Evolutionary conservation across 2,329 filamentous ascomycete species (phyloP).

Genomic region (Alternaria atra): DNA sequence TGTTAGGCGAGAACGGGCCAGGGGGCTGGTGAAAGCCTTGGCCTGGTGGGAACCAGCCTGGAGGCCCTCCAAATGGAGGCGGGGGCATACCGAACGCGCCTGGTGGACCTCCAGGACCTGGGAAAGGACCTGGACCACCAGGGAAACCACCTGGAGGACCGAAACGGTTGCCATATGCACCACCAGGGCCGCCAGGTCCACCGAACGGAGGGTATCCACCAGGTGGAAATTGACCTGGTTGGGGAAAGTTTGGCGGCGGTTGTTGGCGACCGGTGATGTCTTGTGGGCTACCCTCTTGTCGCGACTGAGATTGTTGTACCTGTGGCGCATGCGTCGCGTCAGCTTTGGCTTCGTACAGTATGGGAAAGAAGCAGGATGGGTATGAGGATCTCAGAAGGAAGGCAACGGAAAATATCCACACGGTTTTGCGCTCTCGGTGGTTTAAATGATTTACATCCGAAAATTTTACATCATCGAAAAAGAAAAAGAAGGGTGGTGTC

Average conservation of each 20-base stretch:
- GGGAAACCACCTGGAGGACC: conserved; percentile 59
- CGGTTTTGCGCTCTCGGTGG: conserved; percentile 93
- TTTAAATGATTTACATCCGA: conserved; percentile 90
- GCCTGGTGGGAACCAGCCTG: conserved; percentile 79
- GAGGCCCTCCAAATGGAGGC: conserved; percentile 74
- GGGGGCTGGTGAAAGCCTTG: conserved; percentile 77
- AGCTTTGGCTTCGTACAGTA: conserved; percentile 26
- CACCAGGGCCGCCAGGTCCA: conserved; percentile 51
- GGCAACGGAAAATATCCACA: conserved; percentile 99
- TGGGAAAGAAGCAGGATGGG: conserved; percentile 21
- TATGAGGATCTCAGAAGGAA: conserved; percentile 86
- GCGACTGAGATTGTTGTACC: conserved; percentile 42
- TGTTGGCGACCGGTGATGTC: conserved; percentile 43
- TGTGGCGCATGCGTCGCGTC: conserved; percentile 37
- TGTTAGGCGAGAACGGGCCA: conserved; percentile 69
- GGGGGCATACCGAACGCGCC: conserved; percentile 73
- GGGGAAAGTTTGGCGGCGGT: conserved; percentile 52
- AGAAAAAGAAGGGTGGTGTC: conserved; percentile 18
- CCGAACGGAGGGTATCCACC: conserved; percentile 53
- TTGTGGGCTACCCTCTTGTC: conserved; percentile 30
- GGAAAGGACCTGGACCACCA: conserved; percentile 56
- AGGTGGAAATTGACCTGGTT: conserved; percentile 53
- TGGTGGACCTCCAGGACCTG: conserved; percentile 51
- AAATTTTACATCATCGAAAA: conserved; percentile 86
- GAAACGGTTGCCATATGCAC: conserved; percentile 54